These are phyloP conservation scores for Castanea mollissima DNA, from an alignment of 306 rosid species.

Conservation along the genomic window DNA sequence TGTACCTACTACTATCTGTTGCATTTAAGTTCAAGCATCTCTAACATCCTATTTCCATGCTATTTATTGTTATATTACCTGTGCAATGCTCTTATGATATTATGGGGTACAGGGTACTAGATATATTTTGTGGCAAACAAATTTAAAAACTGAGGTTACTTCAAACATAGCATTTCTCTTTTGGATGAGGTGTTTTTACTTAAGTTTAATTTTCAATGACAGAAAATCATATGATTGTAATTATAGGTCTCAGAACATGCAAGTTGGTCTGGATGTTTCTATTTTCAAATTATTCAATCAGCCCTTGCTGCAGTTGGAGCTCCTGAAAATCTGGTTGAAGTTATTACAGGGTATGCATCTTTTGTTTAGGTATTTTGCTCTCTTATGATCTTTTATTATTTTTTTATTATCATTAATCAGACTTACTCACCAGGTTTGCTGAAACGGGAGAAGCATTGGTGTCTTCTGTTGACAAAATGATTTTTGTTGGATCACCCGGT, in stretches of 20 bases:
- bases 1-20: background rate
- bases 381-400: conserved; percentile 9
- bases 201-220: conserved; percentile 24
- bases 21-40: background rate
- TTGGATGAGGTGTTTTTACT: background rate
- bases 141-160: conserved; percentile 3
- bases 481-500: conserved; percentile 96
- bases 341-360: conserved; percentile 78
- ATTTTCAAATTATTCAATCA: conserved; percentile 86
- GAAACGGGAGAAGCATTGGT: conserved; percentile 97
- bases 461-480: conserved; percentile 88
- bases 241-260: conserved; percentile 91
- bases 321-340: conserved; percentile 94
- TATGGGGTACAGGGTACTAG: conserved; percentile 15
- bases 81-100: conserved; percentile 8
- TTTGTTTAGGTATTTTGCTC: conserved; percentile 5
- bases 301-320: conserved; percentile 99
- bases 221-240: conserved; percentile 25
- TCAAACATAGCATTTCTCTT: conserved; percentile 9
- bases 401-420: conserved; percentile 18
- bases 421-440: conserved; percentile 64
- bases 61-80: background rate
- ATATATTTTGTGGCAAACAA: background rate
- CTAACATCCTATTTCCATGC: background rate
- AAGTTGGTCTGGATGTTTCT: conserved; percentile 99